Percentiles rank a stretch among this genome's conserved stretches.
Conservation (phyloP, 2,329 filamentous ascomycete genomes). For the Incumbomyces lentus region DNA sequence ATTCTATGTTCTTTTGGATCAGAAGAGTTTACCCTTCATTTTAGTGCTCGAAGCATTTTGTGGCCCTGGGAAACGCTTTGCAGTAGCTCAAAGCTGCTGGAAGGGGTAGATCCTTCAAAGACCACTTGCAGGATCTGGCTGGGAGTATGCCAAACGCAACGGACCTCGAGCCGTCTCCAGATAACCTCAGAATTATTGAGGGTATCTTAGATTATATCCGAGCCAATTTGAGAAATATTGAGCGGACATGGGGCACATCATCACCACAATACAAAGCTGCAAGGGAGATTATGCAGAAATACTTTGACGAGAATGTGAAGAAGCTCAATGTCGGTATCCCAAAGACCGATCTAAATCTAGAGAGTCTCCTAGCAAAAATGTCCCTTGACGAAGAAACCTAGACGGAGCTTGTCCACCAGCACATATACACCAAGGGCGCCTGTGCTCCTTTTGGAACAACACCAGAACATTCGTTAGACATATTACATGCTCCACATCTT, state of each 20-base stretch:
- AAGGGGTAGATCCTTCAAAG: too few species aligned
- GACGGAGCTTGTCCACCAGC: background rate
- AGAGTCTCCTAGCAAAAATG: slow-evolving; percentile 4
- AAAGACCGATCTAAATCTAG: background rate
- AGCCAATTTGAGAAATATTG: slow-evolving; percentile 14
- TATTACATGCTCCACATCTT: background rate
- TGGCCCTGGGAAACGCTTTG: too few species aligned
- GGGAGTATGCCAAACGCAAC: too few species aligned
- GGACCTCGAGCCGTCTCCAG: background rate
- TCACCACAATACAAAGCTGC: slow-evolving; percentile 15
- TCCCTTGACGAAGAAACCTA: slow-evolving; percentile 1
- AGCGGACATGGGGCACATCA: slow-evolving; percentile 14
- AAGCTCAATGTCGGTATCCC: slow-evolving; percentile 3
- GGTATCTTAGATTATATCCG: slow-evolving; percentile 17
- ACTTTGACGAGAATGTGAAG: slow-evolving; percentile 16
- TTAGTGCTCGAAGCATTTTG: too few species aligned
- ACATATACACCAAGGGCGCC: background rate
- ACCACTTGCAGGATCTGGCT: too few species aligned
- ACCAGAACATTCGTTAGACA: background rate
- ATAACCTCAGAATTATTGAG: slow-evolving; percentile 9
- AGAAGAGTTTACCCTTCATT: too few species aligned
- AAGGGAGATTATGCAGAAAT: slow-evolving; percentile 14
- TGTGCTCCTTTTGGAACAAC: background rate
- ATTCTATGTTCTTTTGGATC: too few species aligned
- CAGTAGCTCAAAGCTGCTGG: too few species aligned